Evolutionary conservation across 441 rosid genomes (phyloP), one percentile per base, ranked within the genome.

Genomic region (Breynia disticha): DNA sequence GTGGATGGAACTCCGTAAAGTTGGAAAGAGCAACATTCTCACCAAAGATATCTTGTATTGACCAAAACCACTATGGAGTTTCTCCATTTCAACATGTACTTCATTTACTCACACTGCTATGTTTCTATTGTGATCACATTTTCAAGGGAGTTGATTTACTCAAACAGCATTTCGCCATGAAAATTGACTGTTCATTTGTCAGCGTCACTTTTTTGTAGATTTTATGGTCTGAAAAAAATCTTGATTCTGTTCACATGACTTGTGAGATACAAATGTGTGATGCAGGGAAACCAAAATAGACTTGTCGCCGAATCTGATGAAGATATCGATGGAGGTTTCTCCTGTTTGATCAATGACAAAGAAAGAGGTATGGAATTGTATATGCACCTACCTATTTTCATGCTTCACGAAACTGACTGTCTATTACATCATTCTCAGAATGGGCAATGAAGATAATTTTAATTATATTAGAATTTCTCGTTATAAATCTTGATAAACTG

Each of bases 241-340:
- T 7, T 7, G 5, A 28, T 19, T 49, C 1, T 49, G 53, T 58
- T 49, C 44, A 2, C 13, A 19, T 32, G n/a, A n/a, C 54, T 12
- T 24, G 45, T 21, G 42, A 48, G 64, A 62, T 57, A 14, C 7
- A 59, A 68, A 48, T 58, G 46, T 46, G 49, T 46, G 42, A 50
- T 67, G 76, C 93, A 83, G 79, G 69, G 67, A 63, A 80, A 54
- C 52, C 69, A 68, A 56, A 44, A 63, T 58, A 69, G 61, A 63
- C 52, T 81, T 19, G 50, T 67, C 54, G 70, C 72, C 60, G 89
- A 87, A 46, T 83, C 89, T 7, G 97, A 93, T 68, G 97, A 86
- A 59, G 99, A 89, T 46, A 76, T 86, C 8, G 80, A 83, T 46
- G 77, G 68, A 73, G 95, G 83, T 56, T 80, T 89, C 69, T 72